Evolutionary conservation across 1,139 yeast species (phyloP).

Genomic region (Suhomyces wounanorum): DNA sequence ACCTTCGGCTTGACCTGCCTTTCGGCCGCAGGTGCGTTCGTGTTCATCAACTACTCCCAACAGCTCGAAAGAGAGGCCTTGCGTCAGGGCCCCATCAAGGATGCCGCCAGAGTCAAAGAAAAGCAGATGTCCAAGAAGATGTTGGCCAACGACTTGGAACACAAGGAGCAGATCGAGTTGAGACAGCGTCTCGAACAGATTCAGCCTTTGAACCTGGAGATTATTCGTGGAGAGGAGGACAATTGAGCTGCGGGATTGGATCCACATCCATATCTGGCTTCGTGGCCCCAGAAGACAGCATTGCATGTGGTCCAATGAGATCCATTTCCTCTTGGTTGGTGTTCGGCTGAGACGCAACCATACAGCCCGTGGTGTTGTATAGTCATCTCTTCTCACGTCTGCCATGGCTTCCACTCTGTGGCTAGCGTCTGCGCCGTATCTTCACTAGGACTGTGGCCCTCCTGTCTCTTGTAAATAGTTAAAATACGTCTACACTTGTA

Average conservation of each 20-base stretch:
- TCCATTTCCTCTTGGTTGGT: not conserved
- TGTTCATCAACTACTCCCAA: constrained; percentile 71
- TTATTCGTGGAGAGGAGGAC: constrained; percentile 36
- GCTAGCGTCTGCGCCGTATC: too few relatives aligned
- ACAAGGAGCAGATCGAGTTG: constrained; percentile 70
- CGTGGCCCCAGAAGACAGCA: too few relatives aligned
- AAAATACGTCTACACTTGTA: constrained; percentile 1
- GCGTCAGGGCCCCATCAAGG: constrained; percentile 80
- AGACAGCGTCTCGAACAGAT: constrained; percentile 60
- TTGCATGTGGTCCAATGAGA: too few relatives aligned
- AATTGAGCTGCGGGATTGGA: not conserved
- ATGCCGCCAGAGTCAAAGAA: constrained; percentile 60
- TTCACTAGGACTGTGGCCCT: not conserved
- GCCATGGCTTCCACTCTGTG: too few relatives aligned
- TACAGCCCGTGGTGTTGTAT: too few relatives aligned
- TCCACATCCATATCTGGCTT: not conserved
- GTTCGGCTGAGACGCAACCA: too few relatives aligned
- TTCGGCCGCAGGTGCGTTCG: constrained; percentile 58
- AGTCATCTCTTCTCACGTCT: too few relatives aligned
- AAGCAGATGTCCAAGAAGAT: constrained; percentile 43
- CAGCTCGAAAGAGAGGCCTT: constrained; percentile 65
- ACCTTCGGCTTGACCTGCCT: constrained; percentile 63
- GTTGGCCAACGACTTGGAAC: constrained; percentile 66
- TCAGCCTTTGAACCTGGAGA: constrained; percentile 60
- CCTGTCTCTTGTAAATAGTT: not conserved